Evolutionary conservation across 352 stramenopile species (phyloP).

Genomic region (Phytopythium sindhum): DNA sequence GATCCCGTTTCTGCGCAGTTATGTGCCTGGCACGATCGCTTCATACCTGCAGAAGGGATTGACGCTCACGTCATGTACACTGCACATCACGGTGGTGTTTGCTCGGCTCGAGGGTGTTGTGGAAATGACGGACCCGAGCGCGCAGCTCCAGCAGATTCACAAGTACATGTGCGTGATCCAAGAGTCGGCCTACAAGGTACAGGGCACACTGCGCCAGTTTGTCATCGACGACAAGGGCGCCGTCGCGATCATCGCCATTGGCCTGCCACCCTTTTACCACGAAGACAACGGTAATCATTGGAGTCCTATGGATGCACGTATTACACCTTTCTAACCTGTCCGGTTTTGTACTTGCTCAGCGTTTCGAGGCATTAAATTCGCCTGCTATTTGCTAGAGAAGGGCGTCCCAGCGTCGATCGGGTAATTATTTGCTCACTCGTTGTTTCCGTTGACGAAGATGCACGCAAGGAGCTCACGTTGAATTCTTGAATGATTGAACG

Average conservation of each 20-base stretch:
- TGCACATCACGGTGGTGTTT: constrained; percentile 72
- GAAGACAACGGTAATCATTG: constrained; percentile 71
- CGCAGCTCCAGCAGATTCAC: constrained; percentile 57
- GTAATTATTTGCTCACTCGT: constrained; percentile 17
- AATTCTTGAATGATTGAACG: neutral
- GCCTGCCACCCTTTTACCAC: constrained; percentile 76
- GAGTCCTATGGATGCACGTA: neutral
- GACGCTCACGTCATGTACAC: constrained; percentile 55
- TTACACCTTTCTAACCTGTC: neutral
- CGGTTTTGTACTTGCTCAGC: constrained; percentile 18
- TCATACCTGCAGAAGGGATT: constrained; percentile 64
- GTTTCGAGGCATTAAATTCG: constrained; percentile 62
- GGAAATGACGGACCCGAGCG: constrained; percentile 30
- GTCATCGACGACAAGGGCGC: constrained; percentile 87
- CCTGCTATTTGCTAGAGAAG: constrained; percentile 60
- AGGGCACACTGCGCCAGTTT: constrained; percentile 81
- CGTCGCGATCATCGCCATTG: constrained; percentile 73
- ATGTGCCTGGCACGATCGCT: constrained; percentile 69
- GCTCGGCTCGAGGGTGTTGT: constrained; percentile 60
- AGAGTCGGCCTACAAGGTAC: constrained; percentile 74
- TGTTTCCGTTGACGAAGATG: neutral
- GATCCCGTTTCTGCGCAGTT: constrained; percentile 56
- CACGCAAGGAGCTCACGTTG: neutral
- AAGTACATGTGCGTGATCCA: constrained; percentile 63
- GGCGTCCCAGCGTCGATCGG: constrained; percentile 63